Evolutionary conservation across 2,329 filamentous ascomycete species (phyloP).

Genomic region (Bipolaris victoriae): DNA sequence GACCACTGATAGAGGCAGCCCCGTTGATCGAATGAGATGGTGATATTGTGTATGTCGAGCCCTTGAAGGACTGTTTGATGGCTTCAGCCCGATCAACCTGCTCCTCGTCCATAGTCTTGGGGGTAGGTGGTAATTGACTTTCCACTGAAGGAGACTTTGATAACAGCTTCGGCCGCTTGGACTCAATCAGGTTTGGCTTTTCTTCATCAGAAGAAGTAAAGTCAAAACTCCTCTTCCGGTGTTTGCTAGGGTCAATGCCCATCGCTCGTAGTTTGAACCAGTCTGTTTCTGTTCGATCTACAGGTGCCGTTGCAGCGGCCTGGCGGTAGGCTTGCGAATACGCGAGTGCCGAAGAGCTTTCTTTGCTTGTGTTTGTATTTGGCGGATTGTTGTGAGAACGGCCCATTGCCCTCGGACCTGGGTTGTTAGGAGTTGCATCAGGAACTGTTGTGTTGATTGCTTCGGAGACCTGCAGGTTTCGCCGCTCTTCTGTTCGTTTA

Average conservation of each 20-base stretch:
- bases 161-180: constrained; percentile 32
- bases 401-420: background rate
- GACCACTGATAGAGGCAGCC: constrained; percentile 13
- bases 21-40: constrained; percentile 16
- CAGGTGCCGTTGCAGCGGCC: constrained; percentile 26
- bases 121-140: constrained; percentile 3
- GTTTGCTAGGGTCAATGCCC: constrained; percentile 51
- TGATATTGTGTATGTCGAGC: constrained; percentile 18
- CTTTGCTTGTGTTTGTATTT: constrained; percentile 9
- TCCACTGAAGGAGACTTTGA: constrained; percentile 15
- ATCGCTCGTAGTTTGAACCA: constrained; percentile 60
- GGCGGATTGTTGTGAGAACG: constrained; percentile 5
- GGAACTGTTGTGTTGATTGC: background rate
- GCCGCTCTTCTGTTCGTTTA: constrained; percentile 29
- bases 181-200: constrained; percentile 22
- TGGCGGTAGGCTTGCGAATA: constrained; percentile 37
- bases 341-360: constrained; percentile 6
- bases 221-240: constrained; percentile 41
- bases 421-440: background rate
- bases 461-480: constrained; percentile 1
- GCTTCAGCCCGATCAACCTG: constrained; percentile 33
- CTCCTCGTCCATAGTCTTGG: constrained; percentile 26
- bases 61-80: constrained; percentile 22
- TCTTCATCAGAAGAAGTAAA: constrained; percentile 33
- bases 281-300: constrained; percentile 56